phyloP scores from a whole-genome alignment of 805 yeast genomes.

The Lachancea thermotolerans region DNA sequence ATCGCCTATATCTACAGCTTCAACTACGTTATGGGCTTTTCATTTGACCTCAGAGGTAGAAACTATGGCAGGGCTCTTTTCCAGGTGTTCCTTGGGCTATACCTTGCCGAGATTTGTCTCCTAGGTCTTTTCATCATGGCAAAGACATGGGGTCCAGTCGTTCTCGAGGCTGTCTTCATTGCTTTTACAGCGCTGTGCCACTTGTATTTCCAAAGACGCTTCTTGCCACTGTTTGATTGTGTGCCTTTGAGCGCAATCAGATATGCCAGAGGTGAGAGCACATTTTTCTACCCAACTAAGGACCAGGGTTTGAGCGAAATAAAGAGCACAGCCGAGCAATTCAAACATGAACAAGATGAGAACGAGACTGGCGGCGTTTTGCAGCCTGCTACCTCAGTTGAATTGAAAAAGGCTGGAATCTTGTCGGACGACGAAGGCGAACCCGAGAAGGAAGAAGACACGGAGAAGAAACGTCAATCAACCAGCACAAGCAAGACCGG shows the following conservation, averaged over 20 bases:
- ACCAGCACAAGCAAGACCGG: conserved; percentile 6
- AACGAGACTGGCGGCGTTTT: conserved; percentile 24
- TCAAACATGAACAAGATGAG: conserved; percentile 18
- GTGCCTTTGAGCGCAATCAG: conserved; percentile 59
- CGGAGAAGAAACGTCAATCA: conserved; percentile 3
- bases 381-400: conserved; percentile 26
- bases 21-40: conserved; percentile 55
- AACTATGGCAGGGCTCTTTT: conserved; percentile 66
- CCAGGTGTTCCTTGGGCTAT: conserved; percentile 65
- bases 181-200: conserved; percentile 55
- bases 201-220: conserved; percentile 49
- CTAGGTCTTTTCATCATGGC: conserved; percentile 68
- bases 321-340: conserved; percentile 40
- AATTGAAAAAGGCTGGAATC: conserved; percentile 26
- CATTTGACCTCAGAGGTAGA: conserved; percentile 63
- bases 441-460: conserved; percentile 3
- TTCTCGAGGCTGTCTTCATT: conserved; percentile 53
- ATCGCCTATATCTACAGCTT: conserved; percentile 57
- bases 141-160: conserved; percentile 75
- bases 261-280: conserved; percentile 34
- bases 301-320: conserved; percentile 64
- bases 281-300: conserved; percentile 47
- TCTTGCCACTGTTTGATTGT: conserved; percentile 56
- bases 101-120: conserved; percentile 63
- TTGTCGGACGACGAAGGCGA: conserved; percentile 15